Evolutionary conservation across 108 stramenopile species (phyloP), one percentile per base, ranked within the genome.

Genomic region (Nitzschia sp.): DNA sequence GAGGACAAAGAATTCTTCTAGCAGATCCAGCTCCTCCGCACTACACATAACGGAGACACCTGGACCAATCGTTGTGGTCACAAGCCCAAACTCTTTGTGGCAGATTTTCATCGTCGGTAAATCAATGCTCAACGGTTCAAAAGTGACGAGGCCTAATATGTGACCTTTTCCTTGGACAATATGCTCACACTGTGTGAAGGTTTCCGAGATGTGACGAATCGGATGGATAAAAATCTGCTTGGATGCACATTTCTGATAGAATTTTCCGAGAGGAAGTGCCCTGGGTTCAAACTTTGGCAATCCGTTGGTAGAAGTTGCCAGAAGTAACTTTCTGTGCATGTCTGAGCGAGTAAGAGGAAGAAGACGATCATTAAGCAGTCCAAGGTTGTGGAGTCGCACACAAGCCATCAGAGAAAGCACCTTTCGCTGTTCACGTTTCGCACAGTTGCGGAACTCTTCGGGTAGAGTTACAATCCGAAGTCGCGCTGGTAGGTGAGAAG

Each of bases 361-460:
- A 0, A 87, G 66, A 11, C 86, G 66, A 48, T 82, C 76, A 65
- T 78, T 84, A 3, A 84, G 60, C 22, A 84, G 66, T 23, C 73
- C 73, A 13, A 66, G 46, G 35, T 68, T 67, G 62, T 88, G 79
- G 47, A 88, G 76, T 17, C 86, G 75, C 11, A 84, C 81, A 48
- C 83, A 84, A 47, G 86, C 86, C 53, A 81, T 76, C 26, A 88
- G 46, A 59, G 81, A 63, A 55, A 88, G 45, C 35, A 84, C 15
- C 27, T 73, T 67, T 31, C 82, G 66, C 53, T 68, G 77, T 38
- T 77, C 79, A 34, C 47, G 63, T 31, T 66, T 73, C n/a, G 71
- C 1, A 11, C 25, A 36, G 15, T 29, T 15, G 11, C 41, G 16
- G 58, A 59, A 82, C 9, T 53, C 25, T 13, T 56, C n/a, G 4